Percentiles rank a stretch among this genome's conserved stretches.
Conservation (phyloP, 2,329 filamentous ascomycete species). For the Epichloe uncinata region DNA sequence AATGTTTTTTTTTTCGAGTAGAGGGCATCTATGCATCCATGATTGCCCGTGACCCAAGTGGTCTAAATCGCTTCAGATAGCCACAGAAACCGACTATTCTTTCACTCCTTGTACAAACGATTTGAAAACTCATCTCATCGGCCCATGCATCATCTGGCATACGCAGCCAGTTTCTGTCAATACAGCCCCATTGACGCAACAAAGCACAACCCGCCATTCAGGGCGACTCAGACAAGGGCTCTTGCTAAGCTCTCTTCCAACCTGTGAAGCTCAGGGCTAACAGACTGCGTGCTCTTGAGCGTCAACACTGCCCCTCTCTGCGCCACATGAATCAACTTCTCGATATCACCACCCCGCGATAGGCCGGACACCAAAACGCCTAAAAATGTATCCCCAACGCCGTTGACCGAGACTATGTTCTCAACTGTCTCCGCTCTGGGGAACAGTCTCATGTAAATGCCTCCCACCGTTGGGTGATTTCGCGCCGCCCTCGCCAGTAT, state of each 20-base stretch:
- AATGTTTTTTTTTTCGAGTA: no score
- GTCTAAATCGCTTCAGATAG: no score
- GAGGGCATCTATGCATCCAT: no score
- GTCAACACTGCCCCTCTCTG: constrained; percentile 72
- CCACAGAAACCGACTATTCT: no score
- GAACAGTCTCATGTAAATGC: constrained; percentile 69
- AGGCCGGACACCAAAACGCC: constrained; percentile 74
- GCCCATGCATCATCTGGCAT: no score
- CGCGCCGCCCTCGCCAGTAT: constrained; percentile 53
- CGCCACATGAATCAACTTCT: constrained; percentile 61
- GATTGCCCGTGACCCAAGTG: no score
- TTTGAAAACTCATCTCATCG: no score
- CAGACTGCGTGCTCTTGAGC: constrained; percentile 60
- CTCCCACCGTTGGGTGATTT: constrained; percentile 45
- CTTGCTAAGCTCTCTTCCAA: constrained; percentile 27
- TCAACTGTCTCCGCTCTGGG: constrained; percentile 52
- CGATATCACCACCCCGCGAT: constrained; percentile 40
- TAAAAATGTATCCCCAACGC: constrained; percentile 85
- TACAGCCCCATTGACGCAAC: no score
- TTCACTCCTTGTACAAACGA: no score
- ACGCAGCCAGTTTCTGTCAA: no score
- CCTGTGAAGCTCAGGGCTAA: constrained; percentile 43
- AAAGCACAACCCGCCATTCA: background rate
- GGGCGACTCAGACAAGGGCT: constrained; percentile 4
- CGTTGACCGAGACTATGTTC: constrained; percentile 81